Evolutionary conservation across 345 rosid genomes (phyloP), one percentile per base, ranked within the genome.

Genomic region (Gynandropsis gynandra): DNA sequence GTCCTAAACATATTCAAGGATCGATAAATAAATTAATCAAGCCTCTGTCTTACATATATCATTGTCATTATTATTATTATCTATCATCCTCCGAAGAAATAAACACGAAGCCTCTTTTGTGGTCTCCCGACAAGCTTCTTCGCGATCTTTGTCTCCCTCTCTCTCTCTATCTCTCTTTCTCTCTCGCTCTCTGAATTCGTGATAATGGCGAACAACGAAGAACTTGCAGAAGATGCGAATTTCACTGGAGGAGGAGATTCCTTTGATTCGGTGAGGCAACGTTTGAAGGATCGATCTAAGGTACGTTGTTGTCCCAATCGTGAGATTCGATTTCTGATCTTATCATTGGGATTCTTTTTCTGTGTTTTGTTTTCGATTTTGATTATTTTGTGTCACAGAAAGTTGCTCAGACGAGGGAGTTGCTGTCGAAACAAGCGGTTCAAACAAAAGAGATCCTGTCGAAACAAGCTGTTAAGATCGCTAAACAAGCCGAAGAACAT

Each of bases 401-500:
- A 77, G 95, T 85, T 69, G 87, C 60, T 41, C 75, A 77, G 40
- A 84, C 92, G 19, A 82, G 78, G 79, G 98, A 87, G 74, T 70
- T 83, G 8, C 55, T 87, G 47, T 81, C 96, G 27, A 81, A 87
- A 64, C 87, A 73, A 69, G 88, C 88, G n/a, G 78, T 69, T 21
- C 81, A 84, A 38, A 89, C 94, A 4, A 83, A 83, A 36, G 73
- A 83, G 81, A 82, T 83, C 41, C 52, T 90, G 42, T 84, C 98
- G 32, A 84, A 90, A 62, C 95, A 90, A 47, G 98, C 95, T 1
- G 79, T 72, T 58, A 90, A 80, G 89, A 84, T 90, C 63, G 96
- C 93, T 16, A 87, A 84, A 67, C 93, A 79, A 74, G 98, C 89
- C 7, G 98, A 84, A 72, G 92, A 82, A 64, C 98, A 90, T 36